Evolutionary conservation across 1,284 basidiomycete species (phyloP).

Genomic region (Ustilago curta): DNA sequence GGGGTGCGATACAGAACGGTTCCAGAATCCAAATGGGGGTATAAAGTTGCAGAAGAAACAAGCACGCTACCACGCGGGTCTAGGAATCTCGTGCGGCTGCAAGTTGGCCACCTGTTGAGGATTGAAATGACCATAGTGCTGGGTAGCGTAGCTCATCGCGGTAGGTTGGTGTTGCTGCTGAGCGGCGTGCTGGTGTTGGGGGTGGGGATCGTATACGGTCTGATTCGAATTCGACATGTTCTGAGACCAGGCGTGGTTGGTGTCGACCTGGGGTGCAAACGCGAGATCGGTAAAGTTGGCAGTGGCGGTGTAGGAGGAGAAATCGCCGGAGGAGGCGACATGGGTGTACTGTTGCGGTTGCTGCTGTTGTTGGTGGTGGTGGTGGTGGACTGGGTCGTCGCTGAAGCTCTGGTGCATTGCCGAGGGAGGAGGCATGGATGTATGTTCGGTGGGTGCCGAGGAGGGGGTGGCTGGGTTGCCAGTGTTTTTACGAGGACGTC

Average conservation of each 20-base stretch:
- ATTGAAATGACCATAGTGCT: slow-evolving; percentile 41
- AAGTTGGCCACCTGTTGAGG: slow-evolving; percentile 41
- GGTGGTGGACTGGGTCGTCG: slow-evolving; percentile 35
- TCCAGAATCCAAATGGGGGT: background rate
- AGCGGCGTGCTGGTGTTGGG: slow-evolving; percentile 9
- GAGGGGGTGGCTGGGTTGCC: slow-evolving; percentile 8
- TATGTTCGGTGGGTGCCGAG: slow-evolving; percentile 10
- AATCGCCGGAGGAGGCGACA: slow-evolving; percentile 35
- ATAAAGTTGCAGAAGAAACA: slow-evolving; percentile 1
- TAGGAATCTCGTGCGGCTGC: slow-evolving; percentile 41
- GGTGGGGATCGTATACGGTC: slow-evolving; percentile 23
- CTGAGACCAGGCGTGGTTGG: slow-evolving; percentile 32
- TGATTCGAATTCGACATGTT: slow-evolving; percentile 25
- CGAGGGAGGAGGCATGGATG: slow-evolving; percentile 34
- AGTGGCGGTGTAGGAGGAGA: slow-evolving; percentile 15
- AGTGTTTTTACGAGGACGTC: slow-evolving; percentile 42
- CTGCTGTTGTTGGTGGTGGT: slow-evolving; percentile 48
- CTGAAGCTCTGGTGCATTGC: slow-evolving; percentile 43
- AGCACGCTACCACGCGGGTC: slow-evolving; percentile 31
- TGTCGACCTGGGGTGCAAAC: slow-evolving; percentile 22
- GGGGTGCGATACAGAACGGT: slow-evolving; percentile 8
- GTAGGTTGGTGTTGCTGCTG: slow-evolving; percentile 6
- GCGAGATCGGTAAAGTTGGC: slow-evolving; percentile 5
- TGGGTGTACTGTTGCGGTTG: slow-evolving; percentile 31
- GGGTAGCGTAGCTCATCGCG: slow-evolving; percentile 19